Evolutionary conservation across 2,329 filamentous ascomycete species (phyloP).

Genomic region (Beauveria sp.): DNA sequence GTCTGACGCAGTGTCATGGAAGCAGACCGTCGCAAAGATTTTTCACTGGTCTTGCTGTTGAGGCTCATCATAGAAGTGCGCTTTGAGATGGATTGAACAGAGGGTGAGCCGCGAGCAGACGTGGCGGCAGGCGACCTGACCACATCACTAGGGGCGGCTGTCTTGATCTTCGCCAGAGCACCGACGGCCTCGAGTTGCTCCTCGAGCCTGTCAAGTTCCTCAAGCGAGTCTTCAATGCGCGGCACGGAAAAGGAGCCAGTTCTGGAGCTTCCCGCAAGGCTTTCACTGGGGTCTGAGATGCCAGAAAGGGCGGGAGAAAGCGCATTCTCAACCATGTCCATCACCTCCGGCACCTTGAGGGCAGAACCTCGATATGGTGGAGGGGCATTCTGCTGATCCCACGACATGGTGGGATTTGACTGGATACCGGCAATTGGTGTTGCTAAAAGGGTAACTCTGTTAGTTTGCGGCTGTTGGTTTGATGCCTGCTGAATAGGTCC

Average conservation of each 20-base stretch:
- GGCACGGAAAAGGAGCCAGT: constrained; percentile 28
- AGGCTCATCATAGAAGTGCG: constrained; percentile 24
- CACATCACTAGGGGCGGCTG: constrained; percentile 22
- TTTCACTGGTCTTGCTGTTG: constrained; percentile 29
- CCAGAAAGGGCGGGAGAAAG: constrained; percentile 26
- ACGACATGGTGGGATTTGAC: constrained; percentile 15
- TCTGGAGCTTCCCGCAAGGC: constrained; percentile 26
- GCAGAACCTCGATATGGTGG: constrained; percentile 19
- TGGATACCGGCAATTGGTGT: constrained; percentile 23
- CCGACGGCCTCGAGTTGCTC: constrained; percentile 51
- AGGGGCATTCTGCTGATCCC: constrained; percentile 17
- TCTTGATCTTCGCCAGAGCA: constrained; percentile 28
- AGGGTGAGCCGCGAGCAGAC: constrained; percentile 15
- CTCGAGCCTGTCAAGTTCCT: constrained; percentile 54
- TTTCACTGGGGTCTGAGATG: constrained; percentile 24
- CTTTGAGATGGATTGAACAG: constrained; percentile 15
- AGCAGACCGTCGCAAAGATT: constrained; percentile 34
- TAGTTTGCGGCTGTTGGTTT: constrained; percentile 18
- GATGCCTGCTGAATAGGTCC: constrained; percentile 16
- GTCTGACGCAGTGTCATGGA: constrained; percentile 31
- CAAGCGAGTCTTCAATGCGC: constrained; percentile 57
- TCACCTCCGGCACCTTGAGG: constrained; percentile 23
- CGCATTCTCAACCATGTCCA: constrained; percentile 23
- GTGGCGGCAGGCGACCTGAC: background rate
- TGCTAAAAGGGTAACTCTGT: constrained; percentile 40